Percentiles rank a stretch among this genome's conserved stretches.
These are phyloP conservation scores for Chaetomidium leptoderma DNA, from an alignment of 495 filamentous ascomycete genomes.

Conservation along the genomic window DNA sequence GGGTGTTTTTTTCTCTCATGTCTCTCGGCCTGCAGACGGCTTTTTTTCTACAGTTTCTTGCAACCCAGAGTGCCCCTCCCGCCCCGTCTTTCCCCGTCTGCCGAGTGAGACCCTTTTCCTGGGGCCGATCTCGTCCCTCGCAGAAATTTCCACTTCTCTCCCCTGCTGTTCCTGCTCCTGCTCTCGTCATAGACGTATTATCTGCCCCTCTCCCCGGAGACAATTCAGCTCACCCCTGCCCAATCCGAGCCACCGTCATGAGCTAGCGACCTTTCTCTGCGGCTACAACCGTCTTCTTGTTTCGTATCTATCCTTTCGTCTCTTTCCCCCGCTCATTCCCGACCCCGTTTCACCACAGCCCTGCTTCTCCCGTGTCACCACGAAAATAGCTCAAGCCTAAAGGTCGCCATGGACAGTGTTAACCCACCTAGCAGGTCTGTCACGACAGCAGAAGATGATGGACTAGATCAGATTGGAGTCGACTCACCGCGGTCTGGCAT, in stretches of 20 bases:
- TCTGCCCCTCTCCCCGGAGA: constrained; percentile 30
- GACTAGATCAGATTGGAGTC: constrained; percentile 71
- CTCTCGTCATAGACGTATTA: constrained; percentile 34
- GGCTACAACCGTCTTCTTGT: constrained; percentile 21
- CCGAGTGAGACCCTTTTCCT: constrained; percentile 20
- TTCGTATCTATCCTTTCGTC: constrained; percentile 24
- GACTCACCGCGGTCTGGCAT: constrained; percentile 80
- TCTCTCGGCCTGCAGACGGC: constrained; percentile 14
- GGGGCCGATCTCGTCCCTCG: constrained; percentile 25
- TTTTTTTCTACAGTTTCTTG: constrained; percentile 10
- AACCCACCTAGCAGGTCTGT: constrained; percentile 47
- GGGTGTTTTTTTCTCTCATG: constrained; percentile 20
- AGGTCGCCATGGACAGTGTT: constrained; percentile 37
- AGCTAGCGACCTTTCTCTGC: constrained; percentile 29
- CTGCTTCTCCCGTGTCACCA: constrained; percentile 16
- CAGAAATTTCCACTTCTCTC: constrained; percentile 23
- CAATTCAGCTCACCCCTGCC: constrained; percentile 29
- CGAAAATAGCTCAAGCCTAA: constrained; percentile 22
- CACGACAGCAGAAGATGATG: constrained; percentile 59
- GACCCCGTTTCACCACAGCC: constrained; percentile 15
- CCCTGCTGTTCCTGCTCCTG: constrained; percentile 2
- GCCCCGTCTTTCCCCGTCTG: constrained; percentile 15
- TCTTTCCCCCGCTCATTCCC: constrained; percentile 23
- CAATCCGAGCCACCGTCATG: constrained; percentile 31
- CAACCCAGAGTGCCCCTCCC: constrained; percentile 6